Percentiles rank a stretch among this genome's conserved stretches.
Conservation (phyloP, 768 basidiomycete species). For the Amanita polypyramis region DNA sequence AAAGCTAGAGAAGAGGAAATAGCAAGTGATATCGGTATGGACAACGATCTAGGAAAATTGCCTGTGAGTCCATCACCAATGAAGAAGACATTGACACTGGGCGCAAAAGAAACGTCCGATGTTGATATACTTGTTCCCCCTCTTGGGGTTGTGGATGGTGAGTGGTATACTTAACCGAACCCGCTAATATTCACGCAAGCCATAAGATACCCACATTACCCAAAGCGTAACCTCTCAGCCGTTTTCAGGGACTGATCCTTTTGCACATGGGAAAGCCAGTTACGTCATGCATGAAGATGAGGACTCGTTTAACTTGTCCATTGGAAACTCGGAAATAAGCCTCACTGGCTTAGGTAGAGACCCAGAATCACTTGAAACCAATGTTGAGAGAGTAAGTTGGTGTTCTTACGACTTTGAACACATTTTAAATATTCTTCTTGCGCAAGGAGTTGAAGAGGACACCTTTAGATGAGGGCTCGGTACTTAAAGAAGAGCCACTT, state of each 20-base stretch:
- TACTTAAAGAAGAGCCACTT: not conserved
- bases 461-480: not conserved
- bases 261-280: conserved; percentile 13
- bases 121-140: conserved; percentile 17
- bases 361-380: conserved; percentile 8
- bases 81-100: conserved; percentile 14
- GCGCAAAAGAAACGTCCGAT: not conserved
- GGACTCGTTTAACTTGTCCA: conserved; percentile 13
- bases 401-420: not conserved
- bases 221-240: not conserved
- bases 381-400: conserved; percentile 2
- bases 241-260: conserved; percentile 14
- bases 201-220: not conserved
- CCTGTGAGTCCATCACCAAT: conserved; percentile 28
- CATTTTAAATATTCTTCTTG: not conserved
- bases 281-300: conserved; percentile 10
- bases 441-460: not conserved
- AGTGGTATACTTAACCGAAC: not conserved
- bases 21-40: conserved; percentile 16
- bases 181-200: not conserved
- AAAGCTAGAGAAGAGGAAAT: conserved; percentile 21
- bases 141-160: conserved; percentile 20
- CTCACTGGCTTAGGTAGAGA: conserved; percentile 7
- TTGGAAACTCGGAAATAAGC: conserved; percentile 18
- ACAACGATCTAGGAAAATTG: conserved; percentile 18